These are phyloP conservation scores for Malus hybrid DNA, from an alignment of 331 rosid genomes.

Conservation along the genomic window DNA sequence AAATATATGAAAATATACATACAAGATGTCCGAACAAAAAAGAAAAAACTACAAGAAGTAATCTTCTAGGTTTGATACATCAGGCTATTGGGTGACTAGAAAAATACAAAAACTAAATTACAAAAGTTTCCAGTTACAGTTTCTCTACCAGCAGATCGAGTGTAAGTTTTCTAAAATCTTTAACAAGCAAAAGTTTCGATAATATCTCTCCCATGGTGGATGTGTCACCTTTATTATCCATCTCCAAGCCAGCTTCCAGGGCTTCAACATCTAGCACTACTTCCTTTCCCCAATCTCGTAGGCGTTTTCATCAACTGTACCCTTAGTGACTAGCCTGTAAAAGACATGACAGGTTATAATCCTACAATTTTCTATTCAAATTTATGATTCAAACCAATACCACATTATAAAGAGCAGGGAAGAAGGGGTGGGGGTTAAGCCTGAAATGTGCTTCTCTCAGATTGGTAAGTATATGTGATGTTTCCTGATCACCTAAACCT, in stretches of 20 bases:
- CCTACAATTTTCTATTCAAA: too few relatives aligned
- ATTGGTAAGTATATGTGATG: too few relatives aligned
- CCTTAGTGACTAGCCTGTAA: slow-evolving; percentile 61
- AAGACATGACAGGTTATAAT: too few relatives aligned
- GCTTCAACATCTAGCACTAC: slow-evolving; percentile 91
- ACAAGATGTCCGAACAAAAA: too few relatives aligned
- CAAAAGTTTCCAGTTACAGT: background rate
- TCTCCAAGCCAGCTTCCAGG: slow-evolving; percentile 66
- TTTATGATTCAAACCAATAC: too few relatives aligned
- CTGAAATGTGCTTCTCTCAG: too few relatives aligned
- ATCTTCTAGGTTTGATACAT: too few relatives aligned
- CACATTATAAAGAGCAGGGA: too few relatives aligned
- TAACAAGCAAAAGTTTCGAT: slow-evolving; percentile 66
- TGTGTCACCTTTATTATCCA: slow-evolving; percentile 56
- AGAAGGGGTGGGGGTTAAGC: too few relatives aligned
- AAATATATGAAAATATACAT: too few relatives aligned
- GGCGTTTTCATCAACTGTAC: slow-evolving; percentile 88
- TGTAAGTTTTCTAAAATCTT: slow-evolving; percentile 1
- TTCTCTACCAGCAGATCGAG: background rate
- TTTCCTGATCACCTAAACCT: too few relatives aligned
- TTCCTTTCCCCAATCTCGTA: slow-evolving; percentile 94
- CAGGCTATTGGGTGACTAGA: background rate
- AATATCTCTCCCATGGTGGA: slow-evolving; percentile 97
- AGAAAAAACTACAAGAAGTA: too few relatives aligned
- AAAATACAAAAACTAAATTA: background rate